Base-by-base conservation (phyloP, 371 early-diverging fungal genomes). In the Rhizopus delemar region DNA sequence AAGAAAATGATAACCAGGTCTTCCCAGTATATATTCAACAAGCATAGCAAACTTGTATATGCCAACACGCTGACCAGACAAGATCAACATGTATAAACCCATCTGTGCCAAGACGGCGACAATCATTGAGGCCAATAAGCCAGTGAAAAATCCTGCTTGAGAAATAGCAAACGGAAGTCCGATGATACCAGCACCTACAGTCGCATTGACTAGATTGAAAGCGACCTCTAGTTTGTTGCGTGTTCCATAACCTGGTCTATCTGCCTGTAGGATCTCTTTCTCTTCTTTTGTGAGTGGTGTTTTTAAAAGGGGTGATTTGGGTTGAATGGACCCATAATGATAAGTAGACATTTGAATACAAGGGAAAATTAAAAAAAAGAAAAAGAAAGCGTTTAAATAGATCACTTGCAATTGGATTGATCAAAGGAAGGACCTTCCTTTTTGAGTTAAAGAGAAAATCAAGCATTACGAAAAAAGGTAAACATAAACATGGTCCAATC, bases 121-220 rank as follows among this genome's bases (percentile, higher is more conserved):
- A 11, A 75, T 53, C 9, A 82, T 62, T 0, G 83, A 83, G 5
- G 81, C 70, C 0, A 65, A 12, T 39, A 83, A 66, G 8, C 86
- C 86, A 1, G 73, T 56, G 45, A 81, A 68, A 51, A 86, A 83
- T 3, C 86, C 86, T 22, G 80, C 72, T 32, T 71, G 80, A 16
- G 73, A 66, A 56, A 81, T 68, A 5, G 83, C 81, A 65, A 74
- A 81, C 4, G 82, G 74, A 38, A 85, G 51, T 8, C 81, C 79
- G 36, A 81, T 68, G 32, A 68, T 68, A 39, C 86, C 86, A 31
- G 86, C 84, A 4, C 86, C 86, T 2, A 84, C 80, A 6, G 83
- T 86, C 8, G 84, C 81, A 60, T 86, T 86, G 45, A 82, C 81
- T 12, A 86, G 68, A 59, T 81, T 83, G 62, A 83, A 77, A 0